These are phyloP conservation scores for Alternaria postmessia DNA, from an alignment of 2,329 filamentous ascomycete species.

Conservation along the genomic window DNA sequence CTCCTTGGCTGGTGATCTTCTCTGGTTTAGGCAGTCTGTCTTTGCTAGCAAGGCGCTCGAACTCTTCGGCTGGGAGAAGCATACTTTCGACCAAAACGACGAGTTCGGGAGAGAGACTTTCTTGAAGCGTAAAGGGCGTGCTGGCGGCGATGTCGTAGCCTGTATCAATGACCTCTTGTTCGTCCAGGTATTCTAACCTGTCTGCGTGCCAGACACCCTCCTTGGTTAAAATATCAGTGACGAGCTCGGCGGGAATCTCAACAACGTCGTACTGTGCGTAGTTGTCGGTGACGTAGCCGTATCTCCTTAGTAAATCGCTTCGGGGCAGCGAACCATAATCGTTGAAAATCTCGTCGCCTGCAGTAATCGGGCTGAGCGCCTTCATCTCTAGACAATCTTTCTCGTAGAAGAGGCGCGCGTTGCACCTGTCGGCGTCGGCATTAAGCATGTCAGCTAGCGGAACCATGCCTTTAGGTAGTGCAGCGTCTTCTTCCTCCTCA, in stretches of 20 bases:
- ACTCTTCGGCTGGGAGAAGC: slow-evolving; percentile 52
- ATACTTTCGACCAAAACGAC: slow-evolving; percentile 56
- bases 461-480: slow-evolving; percentile 79
- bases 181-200: slow-evolving; percentile 65
- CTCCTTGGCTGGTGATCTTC: slow-evolving; percentile 51
- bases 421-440: slow-evolving; percentile 82
- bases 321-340: slow-evolving; percentile 88
- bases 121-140: slow-evolving; percentile 43
- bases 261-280: slow-evolving; percentile 84
- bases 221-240: slow-evolving; percentile 49
- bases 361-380: slow-evolving; percentile 70
- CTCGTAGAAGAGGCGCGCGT: slow-evolving; percentile 71
- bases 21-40: slow-evolving; percentile 55
- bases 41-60: slow-evolving; percentile 52
- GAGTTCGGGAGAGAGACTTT: slow-evolving; percentile 54
- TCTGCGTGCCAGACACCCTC: slow-evolving; percentile 24
- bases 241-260: slow-evolving; percentile 72
- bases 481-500: slow-evolving; percentile 58
- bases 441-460: slow-evolving; percentile 91
- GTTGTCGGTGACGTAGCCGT: slow-evolving; percentile 84
- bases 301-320: slow-evolving; percentile 81
- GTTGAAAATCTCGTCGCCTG: slow-evolving; percentile 82
- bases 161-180: slow-evolving; percentile 73
- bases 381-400: slow-evolving; percentile 72
- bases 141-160: slow-evolving; percentile 66